Evolutionary conservation across 2,329 filamentous ascomycete genomes (phyloP), one percentile per base, ranked within the genome.

Genomic region (Periconia sp.): DNA sequence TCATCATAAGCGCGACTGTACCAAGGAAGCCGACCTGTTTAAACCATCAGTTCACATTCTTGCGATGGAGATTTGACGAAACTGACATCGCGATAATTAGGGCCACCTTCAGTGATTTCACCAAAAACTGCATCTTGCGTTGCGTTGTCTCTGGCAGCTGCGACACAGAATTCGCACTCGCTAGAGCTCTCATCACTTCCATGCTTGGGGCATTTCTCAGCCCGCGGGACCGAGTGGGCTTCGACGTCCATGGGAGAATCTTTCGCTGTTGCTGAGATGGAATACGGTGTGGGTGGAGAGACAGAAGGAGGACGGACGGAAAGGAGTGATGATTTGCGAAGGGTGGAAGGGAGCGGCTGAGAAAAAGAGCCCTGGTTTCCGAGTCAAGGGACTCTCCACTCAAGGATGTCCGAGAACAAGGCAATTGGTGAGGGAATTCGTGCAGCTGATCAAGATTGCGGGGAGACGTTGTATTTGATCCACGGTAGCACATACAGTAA

Each of bases 81-180:
- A 58, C 65, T 41, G 57, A 65, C 63, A 46, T 56, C 58, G 23
- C 90, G 61, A 66, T 87, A 85, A 59, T 86, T 83, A 1, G 85
- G 86, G 40, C 82, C 76, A 51, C 63, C 65, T 45, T 66, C 64
- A 1, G 52, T 61, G 11, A 67, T 58, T 20, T 74, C 75, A 31
- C 88, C 88, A 53, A 80, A 78, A 50, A 90, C 74, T 45, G 58
- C 64, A 54, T 67, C 64, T 13, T 52, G 11, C 13, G 33, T 37
- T 3, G 33, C 13, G 33, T 11, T 37, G 6, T 11, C 33, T 11
- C 15, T 11, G 5, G 6, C 33, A 11, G 33, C 15, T 3, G 33
- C 11, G 33, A 14, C 33, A 11, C 11, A 14, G 11, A n/a, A 37
- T 37, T 5, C 11, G 10, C 33, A 14, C 5, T 37, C 33, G 15